phyloP scores from a whole-genome alignment of 2,329 filamentous ascomycete species.

The Paraphaeosphaeria minitans region DNA sequence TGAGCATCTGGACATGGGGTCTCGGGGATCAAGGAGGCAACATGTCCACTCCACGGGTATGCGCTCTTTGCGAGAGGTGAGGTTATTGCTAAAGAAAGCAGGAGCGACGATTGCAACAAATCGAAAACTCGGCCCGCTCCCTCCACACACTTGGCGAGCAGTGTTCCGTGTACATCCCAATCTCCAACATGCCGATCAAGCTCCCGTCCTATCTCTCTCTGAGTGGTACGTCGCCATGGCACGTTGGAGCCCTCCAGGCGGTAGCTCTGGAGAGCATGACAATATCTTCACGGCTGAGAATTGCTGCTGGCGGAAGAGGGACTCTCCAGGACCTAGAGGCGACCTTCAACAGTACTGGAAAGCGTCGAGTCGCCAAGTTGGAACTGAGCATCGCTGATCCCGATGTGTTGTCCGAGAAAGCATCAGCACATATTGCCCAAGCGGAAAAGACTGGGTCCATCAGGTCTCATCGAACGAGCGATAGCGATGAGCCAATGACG shows the following conservation, averaged over 20 bases:
- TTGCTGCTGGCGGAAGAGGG: constrained; percentile 48
- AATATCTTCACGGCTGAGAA: constrained; percentile 72
- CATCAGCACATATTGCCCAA: constrained; percentile 26
- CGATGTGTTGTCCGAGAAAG: constrained; percentile 34
- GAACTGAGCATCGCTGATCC: constrained; percentile 65
- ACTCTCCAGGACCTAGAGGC: constrained; percentile 68
- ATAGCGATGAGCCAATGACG: constrained; percentile 21
- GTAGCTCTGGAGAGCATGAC: constrained; percentile 79
- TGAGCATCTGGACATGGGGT: constrained; percentile 85
- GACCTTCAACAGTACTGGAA: constrained; percentile 74
- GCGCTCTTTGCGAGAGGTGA: constrained; percentile 26
- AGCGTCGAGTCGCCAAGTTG: constrained; percentile 77
- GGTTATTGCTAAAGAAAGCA: constrained; percentile 34
- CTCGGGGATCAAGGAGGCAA: constrained; percentile 63
- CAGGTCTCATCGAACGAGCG: constrained; percentile 23
- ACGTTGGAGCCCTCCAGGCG: constrained; percentile 76
- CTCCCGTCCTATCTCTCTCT: constrained; percentile 65
- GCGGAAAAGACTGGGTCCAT: constrained; percentile 36
- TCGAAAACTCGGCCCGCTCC: constrained; percentile 76
- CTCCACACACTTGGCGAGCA: constrained; percentile 71
- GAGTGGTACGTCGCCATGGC: constrained; percentile 73
- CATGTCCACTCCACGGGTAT: constrained; percentile 46
- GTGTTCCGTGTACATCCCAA: constrained; percentile 77
- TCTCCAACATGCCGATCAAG: constrained; percentile 63
- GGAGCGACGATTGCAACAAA: constrained; percentile 67